Evolutionary conservation across 2,329 filamentous ascomycete genomes (phyloP), one percentile per base, ranked within the genome.

Genomic region (Dichotomopilus funicola): DNA sequence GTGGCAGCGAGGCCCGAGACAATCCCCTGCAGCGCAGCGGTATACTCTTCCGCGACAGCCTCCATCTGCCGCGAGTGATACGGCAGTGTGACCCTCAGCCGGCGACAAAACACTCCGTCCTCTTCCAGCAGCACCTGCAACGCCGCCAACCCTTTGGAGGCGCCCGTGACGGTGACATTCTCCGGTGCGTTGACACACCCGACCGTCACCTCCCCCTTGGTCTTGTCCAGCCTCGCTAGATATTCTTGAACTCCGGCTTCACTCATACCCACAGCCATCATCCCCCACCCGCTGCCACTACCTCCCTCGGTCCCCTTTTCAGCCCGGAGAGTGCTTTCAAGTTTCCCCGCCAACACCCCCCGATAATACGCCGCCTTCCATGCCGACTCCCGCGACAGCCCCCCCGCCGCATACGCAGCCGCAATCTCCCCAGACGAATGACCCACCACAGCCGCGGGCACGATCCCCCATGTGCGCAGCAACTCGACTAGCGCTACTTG

Each of bases 41-140:
- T 27, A 27, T 27, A 27, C 19, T 27, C 19, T 27, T 27, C 37
- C 37, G 44, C 44, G 10, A 48, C 44, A 11, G 10, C 11, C 3
- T 43, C 44, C 51, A 54, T 54, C 37, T 54, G 44, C 5, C 19
- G 44, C 11, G 51, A 54, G 37, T 54, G 51, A 33, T 54, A 54
- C 6, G 51, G 44, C 36, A 49, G 10, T 3, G 34, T 8, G 9
- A 54, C 33, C 37, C 36, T 41, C 5, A 54, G 51, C 12, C n/a
- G n/a, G 5, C 51, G 44, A 4, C 11, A 27, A 9, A 54, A 54
- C 13, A 49, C 2, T 7, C 37, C 36, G 1, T 27, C 5, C 11
- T 12, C 36, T 19, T 54, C 36, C 7, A 27, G 13, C 9, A 6
- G 6, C 11, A 35, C 12, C 10, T 47, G 44, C 5, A 54, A 5